Evolutionary conservation across 2,329 filamentous ascomycete genomes (phyloP).

Genomic region (Chaetomiaceae sp.): DNA sequence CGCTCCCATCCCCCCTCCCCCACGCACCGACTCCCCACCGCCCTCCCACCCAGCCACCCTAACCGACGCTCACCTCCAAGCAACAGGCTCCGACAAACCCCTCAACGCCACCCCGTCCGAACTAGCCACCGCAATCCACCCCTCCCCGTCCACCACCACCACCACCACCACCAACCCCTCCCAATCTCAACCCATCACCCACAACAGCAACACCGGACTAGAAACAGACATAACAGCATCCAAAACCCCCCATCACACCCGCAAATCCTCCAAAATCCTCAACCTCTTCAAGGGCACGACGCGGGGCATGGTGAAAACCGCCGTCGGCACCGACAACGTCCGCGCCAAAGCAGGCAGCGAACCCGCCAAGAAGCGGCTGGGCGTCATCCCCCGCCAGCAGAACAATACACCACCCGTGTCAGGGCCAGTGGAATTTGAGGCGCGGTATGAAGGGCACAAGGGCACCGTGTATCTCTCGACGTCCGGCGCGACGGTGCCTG

Average conservation of each 20-base stretch:
- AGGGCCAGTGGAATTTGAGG: slow-evolving; percentile 74
- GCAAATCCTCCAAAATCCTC: slow-evolving; percentile 47
- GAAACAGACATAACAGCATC: slow-evolving; percentile 44
- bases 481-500: slow-evolving; percentile 61
- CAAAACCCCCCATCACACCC: slow-evolving; percentile 36
- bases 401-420: slow-evolving; percentile 40
- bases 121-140: slow-evolving; percentile 57
- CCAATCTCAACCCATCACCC: slow-evolving; percentile 7
- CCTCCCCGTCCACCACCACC: slow-evolving; percentile 33
- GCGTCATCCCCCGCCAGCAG: slow-evolving; percentile 54
- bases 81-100: slow-evolving; percentile 42
- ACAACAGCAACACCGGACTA: slow-evolving; percentile 31
- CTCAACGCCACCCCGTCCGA: slow-evolving; percentile 62
- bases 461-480: slow-evolving; percentile 65
- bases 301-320: slow-evolving; percentile 68
- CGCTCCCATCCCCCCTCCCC: slow-evolving; percentile 65
- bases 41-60: slow-evolving; percentile 34
- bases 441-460: slow-evolving; percentile 64
- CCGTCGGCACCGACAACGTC: slow-evolving; percentile 65
- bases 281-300: slow-evolving; percentile 65
- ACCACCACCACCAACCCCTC: slow-evolving; percentile 23
- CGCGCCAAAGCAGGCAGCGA: slow-evolving; percentile 60
- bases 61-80: slow-evolving; percentile 47
- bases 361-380: slow-evolving; percentile 66
- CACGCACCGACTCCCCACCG: slow-evolving; percentile 34